These are phyloP conservation scores for Capronia coronata DNA, from an alignment of 2,329 filamentous ascomycete species.

Conservation along the genomic window DNA sequence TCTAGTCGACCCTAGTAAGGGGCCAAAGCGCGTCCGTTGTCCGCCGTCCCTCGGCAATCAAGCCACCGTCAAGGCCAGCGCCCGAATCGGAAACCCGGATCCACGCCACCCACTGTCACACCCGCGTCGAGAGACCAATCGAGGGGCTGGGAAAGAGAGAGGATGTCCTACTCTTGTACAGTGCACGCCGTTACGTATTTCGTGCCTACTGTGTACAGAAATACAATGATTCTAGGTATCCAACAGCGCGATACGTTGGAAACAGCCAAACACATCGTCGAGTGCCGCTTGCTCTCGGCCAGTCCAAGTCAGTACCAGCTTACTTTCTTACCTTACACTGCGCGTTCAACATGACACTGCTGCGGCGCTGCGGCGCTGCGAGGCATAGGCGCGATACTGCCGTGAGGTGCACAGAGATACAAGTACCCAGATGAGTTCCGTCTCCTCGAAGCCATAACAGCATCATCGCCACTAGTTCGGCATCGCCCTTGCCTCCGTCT, in stretches of 20 bases:
- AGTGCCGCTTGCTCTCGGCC: no score
- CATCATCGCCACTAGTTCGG: conserved; percentile 5
- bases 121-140: neutral
- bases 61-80: neutral
- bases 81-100: neutral
- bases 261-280: neutral
- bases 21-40: neutral
- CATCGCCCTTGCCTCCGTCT: conserved; percentile 11
- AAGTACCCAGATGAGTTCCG: neutral
- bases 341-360: no score
- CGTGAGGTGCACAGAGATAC: no score
- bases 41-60: neutral
- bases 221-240: no score
- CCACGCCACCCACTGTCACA: neutral
- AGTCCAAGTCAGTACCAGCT: no score
- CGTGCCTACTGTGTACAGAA: no score
- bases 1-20: neutral
- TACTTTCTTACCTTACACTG: no score
- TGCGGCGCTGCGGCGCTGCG: no score
- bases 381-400: neutral
- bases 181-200: no score
- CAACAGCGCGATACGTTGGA: neutral
- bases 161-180: no score
- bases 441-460: neutral
- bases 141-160: neutral